Base-by-base conservation (phyloP, 352 stramenopile species). In the Globisporangium ultimum region DNA sequence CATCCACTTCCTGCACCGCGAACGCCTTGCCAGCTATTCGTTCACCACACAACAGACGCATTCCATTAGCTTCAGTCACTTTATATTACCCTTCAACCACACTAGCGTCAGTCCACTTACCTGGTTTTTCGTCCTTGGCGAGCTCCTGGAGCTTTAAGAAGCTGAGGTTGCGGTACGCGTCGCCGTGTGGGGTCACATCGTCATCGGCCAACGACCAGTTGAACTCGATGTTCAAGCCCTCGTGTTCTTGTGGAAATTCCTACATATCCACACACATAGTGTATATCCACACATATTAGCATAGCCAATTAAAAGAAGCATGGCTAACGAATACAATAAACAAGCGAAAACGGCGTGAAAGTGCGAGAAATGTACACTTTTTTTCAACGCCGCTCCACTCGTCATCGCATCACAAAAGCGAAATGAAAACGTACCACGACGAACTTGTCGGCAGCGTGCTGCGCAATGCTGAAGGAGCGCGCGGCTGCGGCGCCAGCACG, bases 171-270 rank as follows among this genome's bases (percentile, higher is more conserved):
- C 77, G 80, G 68, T 84, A 92, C 15, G 78, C 81, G 61, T 92
- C 82, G 34, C 83, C 80, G 59, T 88, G 75, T 47, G 84, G 80
- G 52, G 80, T 91, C 58, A 94, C 80, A 58, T 94, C 84, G 61
- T 94, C 82, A 42, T 88, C 73, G 0, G 78, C 84, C 5, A 94
- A 69, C 56, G 82, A 92, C 84, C 84, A 94, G 68, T 94, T 94
- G 59, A 94, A 91, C 60, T 94, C 82, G 36, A 92, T 90, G 71
- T 92, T 85, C 13, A 92, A 68, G 3, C 78, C 84, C 21, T 92
- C 84, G 63, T 85, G 79, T 66, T 91, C 78, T 58, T 91, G 56
- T 6, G 84, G 84, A 38, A 91, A 79, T n/a, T 88, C 73, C 80
- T 90, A 41, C 61, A 68, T 38, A 22, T 17, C 32, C 43, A 53